A percentile compares a stretch with the other conserved stretches of the same genome.
phyloP scores from a whole-genome alignment of 352 stramenopile genomes.

The Globisporangium viniferum region DNA sequence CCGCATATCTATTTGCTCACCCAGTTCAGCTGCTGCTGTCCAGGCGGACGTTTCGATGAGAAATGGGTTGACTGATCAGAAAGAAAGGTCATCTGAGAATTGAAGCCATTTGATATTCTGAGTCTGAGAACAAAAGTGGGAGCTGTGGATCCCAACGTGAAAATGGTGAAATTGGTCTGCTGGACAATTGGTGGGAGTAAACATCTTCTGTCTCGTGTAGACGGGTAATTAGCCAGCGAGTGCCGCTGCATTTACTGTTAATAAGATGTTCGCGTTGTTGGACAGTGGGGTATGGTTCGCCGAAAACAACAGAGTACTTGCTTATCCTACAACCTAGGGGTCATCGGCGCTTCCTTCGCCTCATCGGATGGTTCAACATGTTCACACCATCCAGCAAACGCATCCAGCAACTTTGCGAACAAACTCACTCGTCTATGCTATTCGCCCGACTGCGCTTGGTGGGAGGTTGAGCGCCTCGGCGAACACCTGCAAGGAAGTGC shows the following conservation, averaged over 20 bases:
- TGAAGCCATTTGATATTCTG: not conserved
- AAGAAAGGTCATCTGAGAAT: not conserved
- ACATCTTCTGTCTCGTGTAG: not conserved
- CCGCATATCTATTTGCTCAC: not conserved
- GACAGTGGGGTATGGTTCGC: not conserved
- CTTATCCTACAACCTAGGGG: not conserved
- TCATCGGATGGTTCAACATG: not conserved
- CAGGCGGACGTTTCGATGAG: not conserved
- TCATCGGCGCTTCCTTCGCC: not conserved
- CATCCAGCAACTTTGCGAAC: not conserved
- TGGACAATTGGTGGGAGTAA: no score
- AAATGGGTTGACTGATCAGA: not conserved
- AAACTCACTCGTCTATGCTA: slow-evolving; percentile 18
- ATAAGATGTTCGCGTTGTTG: not conserved
- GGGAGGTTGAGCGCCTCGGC: slow-evolving; percentile 68
- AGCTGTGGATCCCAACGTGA: not conserved
- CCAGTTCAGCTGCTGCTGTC: not conserved
- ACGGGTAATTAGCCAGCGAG: no score
- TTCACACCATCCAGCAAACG: not conserved
- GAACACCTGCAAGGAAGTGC: slow-evolving; percentile 40
- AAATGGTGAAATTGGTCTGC: not conserved
- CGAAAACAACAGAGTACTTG: not conserved
- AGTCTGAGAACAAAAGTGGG: not conserved
- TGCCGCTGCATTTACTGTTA: no score
- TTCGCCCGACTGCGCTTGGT: slow-evolving; percentile 19